A percentile compares a stretch with the other conserved stretches of the same genome.
Evolutionary conservation across 495 filamentous ascomycete genomes (phyloP).

Genomic region (Lepraria neglecta): DNA sequence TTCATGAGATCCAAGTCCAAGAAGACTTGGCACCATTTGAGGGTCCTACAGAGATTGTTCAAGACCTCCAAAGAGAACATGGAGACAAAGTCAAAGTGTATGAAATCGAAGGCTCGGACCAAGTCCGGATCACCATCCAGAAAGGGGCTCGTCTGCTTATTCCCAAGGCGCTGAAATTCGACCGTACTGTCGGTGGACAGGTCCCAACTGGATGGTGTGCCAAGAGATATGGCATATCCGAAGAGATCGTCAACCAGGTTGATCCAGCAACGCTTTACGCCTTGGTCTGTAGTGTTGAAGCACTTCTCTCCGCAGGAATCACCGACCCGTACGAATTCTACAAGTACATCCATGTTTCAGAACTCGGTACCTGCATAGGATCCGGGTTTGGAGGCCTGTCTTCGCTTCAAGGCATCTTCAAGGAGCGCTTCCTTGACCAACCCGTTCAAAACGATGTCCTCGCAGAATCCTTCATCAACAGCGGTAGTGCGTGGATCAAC

Average conservation of each 20-base stretch:
- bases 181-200: conserved; percentile 24
- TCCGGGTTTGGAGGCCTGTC: conserved; percentile 21
- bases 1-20: conserved; percentile 23
- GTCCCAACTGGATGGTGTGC: conserved; percentile 29
- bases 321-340: conserved; percentile 28
- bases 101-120: conserved; percentile 5
- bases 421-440: conserved; percentile 23
- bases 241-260: conserved; percentile 24
- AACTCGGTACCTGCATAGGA: conserved; percentile 28
- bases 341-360: conserved; percentile 27
- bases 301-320: conserved; percentile 25
- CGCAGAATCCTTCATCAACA: conserved; percentile 27
- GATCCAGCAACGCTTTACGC: conserved; percentile 25
- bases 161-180: conserved; percentile 20
- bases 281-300: conserved; percentile 20
- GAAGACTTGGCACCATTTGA: conserved; percentile 20
- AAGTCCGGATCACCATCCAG: conserved; percentile 17
- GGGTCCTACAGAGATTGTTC: conserved; percentile 12
- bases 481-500: conserved; percentile 28
- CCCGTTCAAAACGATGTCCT: conserved; percentile 27
- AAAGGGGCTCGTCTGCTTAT: conserved; percentile 23
- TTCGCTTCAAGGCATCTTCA: conserved; percentile 17
- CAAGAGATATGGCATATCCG: conserved; percentile 25
- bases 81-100: conserved; percentile 24
- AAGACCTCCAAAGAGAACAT: conserved; percentile 19